Base-by-base conservation (phyloP, 2,329 filamentous ascomycete genomes). In the Sclerotiophoma versabilis region DNA sequence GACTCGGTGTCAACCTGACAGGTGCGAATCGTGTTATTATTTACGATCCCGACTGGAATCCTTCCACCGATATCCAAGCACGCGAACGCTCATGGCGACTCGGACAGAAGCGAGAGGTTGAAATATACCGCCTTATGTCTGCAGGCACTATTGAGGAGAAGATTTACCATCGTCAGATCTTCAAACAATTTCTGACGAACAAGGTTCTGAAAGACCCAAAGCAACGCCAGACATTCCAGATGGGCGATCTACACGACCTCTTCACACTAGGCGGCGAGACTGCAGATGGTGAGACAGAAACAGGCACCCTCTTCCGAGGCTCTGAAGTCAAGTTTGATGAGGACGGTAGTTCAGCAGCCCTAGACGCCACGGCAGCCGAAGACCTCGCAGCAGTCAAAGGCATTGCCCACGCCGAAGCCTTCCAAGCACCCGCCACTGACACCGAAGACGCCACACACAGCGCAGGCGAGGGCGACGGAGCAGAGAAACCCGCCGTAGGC, bases 81-180 rank as follows among this genome's bases (percentile, higher is more conserved):
- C 88, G 95, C 41, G 95, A 99, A 76, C 86, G 95, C 68, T 95
- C 96, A 5, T 99, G 95, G 95, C 87, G 95, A 52, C 79, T 99
- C 2, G 95, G 95, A 0, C 95, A 99, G 77, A 97, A 96, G 75
- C 88, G 90, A 48, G 92, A 96, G 41, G 95, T 99, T 23, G 93
- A 92, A 4, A 96, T 99, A 19, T 99, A 97, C 73, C 89, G 96
- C 29, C 82, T 99, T n/a, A 96, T 99, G 90, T 96, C 92, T 4
- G 92, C 93, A 5, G 95, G 95, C 1, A 99, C 96, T 0, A 99
- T 99, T 20, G 95, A 99, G 71, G 95, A 99, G 75, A 99, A 99
- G 79, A 99, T 99, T 25, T 99, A 98, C 60, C 93, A 99, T 74
- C 89, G 96, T 14, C 95, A 99, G 70, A 95, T 99, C 44, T 99